Base-by-base conservation (phyloP, 2,329 filamentous ascomycete genomes). In the Fusarium sublunatum region DNA sequence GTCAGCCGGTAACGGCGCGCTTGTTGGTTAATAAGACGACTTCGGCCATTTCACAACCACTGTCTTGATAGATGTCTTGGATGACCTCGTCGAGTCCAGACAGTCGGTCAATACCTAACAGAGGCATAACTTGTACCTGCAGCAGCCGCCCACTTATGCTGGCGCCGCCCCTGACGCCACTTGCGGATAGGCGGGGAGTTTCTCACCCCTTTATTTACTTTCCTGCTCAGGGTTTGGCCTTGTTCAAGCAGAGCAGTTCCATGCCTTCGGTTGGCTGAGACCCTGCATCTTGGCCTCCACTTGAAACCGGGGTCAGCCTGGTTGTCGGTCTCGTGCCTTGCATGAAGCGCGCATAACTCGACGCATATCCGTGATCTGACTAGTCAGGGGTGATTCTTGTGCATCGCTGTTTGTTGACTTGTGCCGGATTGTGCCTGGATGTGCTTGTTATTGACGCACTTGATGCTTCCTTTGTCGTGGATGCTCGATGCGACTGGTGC, bases 131-230 rank as follows among this genome's bases (percentile, higher is more conserved):
- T 44, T 34, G 64, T 71, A 69, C 62, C 64, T 72, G 67, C 68
- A 71, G 56, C 54, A 56, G 49, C 45, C 54, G 47, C 31, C 55
- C 40, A 60, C 53, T 59, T 42, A 24, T 36, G 26, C 7, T 45
- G 12, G 35, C 40, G 35, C 24, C 48, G 41, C 62, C 63, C 63
- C 63, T 64, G 63, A 60, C 63, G 63, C 63, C 63, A 64, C 50
- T 19, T 64, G 49, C 46, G 63, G 56, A 58, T 53, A 59, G 53
- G 53, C 48, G 61, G 62, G 53, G 58, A 56, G 41, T 15, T 22
- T 47, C 53, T 53, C 44, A 19, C 54, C 57, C 63, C 63, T 66
- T 65, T 65, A 63, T 65, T 63, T 65, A 59, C 62, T 66, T 66
- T 64, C 63, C 63, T 52, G 34, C 51, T 51, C 34, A 55, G 61